Conservation (phyloP, 192 early-diverging fungal genomes). For the Coemansia sp. region DNA sequence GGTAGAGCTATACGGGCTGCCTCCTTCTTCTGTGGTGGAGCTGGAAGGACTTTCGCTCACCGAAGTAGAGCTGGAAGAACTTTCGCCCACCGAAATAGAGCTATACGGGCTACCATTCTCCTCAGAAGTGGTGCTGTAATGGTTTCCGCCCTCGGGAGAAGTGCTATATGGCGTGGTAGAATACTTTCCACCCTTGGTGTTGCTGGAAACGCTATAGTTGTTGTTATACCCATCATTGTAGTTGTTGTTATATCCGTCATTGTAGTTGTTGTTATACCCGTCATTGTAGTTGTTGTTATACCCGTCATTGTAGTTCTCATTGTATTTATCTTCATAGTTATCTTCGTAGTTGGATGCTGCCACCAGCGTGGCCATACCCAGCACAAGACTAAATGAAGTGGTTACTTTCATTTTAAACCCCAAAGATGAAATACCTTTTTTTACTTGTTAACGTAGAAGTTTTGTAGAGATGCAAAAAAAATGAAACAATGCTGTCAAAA, state of each 20-base stretch:
- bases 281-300: not conserved
- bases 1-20: no score
- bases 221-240: constrained; percentile 2
- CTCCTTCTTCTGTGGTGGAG: not conserved
- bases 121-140: no score
- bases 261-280: not conserved
- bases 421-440: not conserved
- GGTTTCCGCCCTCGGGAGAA: no score
- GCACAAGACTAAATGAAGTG: not conserved
- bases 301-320: not conserved
- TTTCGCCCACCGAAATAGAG: no score
- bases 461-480: no score
- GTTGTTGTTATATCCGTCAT: not conserved
- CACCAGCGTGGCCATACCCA: not conserved
- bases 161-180: no score
- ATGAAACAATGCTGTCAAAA: not conserved
- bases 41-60: no score
- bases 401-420: constrained; percentile 3
- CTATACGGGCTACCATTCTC: no score
- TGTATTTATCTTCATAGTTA: not conserved
- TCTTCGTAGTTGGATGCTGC: not conserved
- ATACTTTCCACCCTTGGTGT: not conserved
- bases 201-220: not conserved
- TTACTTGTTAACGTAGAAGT: no score
- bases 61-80: no score